Conservation (phyloP, 2,329 filamentous ascomycete species). For the Verticillium nonalfalfae region DNA sequence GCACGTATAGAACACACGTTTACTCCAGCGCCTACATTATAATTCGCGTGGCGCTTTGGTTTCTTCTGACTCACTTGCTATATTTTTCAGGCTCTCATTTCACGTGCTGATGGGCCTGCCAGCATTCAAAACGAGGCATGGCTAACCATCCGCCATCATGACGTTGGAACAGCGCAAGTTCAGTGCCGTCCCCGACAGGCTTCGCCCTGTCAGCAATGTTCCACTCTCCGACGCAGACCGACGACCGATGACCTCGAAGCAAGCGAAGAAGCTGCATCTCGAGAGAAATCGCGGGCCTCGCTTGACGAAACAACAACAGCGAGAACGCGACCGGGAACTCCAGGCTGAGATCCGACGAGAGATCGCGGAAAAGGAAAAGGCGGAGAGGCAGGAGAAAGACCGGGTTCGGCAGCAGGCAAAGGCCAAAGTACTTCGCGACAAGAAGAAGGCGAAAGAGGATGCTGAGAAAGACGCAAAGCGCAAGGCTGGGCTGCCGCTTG, state of each 20-base stretch:
- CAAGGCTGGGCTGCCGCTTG: conserved; percentile 44
- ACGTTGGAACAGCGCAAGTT: conserved; percentile 34
- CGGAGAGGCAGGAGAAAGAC: conserved; percentile 48
- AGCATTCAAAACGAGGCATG: neutral
- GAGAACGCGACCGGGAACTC: conserved; percentile 25
- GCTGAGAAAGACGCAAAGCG: conserved; percentile 42
- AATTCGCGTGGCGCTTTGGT: no score
- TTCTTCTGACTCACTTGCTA: no score
- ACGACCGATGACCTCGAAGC: conserved; percentile 33
- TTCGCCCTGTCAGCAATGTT: conserved; percentile 12
- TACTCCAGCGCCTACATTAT: no score
- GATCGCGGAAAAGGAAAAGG: conserved; percentile 30
- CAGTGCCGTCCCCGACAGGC: conserved; percentile 30
- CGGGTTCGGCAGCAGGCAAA: conserved; percentile 40
- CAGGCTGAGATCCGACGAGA: conserved; percentile 7
- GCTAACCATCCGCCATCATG: conserved; percentile 18
- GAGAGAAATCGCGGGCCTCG: conserved; percentile 28
- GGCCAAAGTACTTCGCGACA: conserved; percentile 44
- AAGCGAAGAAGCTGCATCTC: conserved; percentile 31
- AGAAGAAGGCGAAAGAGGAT: conserved; percentile 47
- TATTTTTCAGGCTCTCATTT: no score
- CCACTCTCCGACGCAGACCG: neutral
- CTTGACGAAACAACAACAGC: conserved; percentile 35
- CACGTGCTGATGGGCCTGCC: neutral
- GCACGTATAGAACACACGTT: no score